Conservation (phyloP, 805 yeast species). For the Maudiozyma bulderi region DNA sequence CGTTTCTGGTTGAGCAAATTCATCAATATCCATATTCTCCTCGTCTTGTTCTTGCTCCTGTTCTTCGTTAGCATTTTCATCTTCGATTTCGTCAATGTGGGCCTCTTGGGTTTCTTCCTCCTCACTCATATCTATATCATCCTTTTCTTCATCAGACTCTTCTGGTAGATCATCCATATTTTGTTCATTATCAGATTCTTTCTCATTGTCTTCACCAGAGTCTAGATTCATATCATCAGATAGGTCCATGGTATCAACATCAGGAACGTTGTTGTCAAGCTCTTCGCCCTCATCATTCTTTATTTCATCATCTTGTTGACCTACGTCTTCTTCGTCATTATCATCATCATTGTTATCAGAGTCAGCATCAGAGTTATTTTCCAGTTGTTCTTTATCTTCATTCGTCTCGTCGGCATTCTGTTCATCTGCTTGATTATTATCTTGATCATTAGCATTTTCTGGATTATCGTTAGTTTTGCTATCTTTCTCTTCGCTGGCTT, state of each 20-base stretch:
- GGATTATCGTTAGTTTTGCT: slow-evolving; percentile 27
- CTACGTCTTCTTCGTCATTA: slow-evolving; percentile 62
- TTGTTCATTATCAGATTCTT: slow-evolving; percentile 35
- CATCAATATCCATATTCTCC: slow-evolving; percentile 27
- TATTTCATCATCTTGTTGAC: slow-evolving; percentile 74
- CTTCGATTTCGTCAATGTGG: slow-evolving; percentile 26
- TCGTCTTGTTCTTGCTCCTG: slow-evolving; percentile 30
- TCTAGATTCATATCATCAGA: slow-evolving; percentile 91
- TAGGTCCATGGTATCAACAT: slow-evolving; percentile 75
- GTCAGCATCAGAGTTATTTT: slow-evolving; percentile 31
- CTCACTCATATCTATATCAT: slow-evolving; percentile 42
- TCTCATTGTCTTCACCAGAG: slow-evolving; percentile 55
- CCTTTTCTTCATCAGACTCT: slow-evolving; percentile 30
- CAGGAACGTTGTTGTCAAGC: slow-evolving; percentile 66
- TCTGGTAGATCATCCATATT: slow-evolving; percentile 22
- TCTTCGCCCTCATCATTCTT: slow-evolving; percentile 59
- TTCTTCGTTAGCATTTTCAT: slow-evolving; percentile 23
- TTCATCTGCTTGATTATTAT: slow-evolving; percentile 29
- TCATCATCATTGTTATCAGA: slow-evolving; percentile 35
- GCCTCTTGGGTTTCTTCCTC: slow-evolving; percentile 27
- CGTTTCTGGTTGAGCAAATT: slow-evolving; percentile 24
- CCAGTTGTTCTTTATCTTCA: slow-evolving; percentile 33
- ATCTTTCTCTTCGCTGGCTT: slow-evolving; percentile 32
- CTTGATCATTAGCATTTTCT: slow-evolving; percentile 28
- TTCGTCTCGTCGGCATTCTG: slow-evolving; percentile 31